Conservation (phyloP, 2,329 filamentous ascomycete species). For the Onygena corvina region DNA sequence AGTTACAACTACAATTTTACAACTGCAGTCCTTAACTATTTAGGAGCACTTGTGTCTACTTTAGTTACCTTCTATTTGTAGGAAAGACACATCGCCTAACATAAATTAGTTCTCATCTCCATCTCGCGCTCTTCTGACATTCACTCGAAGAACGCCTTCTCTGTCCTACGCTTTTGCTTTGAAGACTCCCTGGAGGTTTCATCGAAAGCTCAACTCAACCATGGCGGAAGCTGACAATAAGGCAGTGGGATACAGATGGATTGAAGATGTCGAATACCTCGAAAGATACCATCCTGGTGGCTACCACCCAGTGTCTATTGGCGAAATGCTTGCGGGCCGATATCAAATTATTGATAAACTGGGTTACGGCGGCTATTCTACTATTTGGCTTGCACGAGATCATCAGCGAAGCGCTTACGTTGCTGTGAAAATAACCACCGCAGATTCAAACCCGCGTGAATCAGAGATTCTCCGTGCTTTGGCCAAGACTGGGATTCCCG, state of each 20-base stretch:
- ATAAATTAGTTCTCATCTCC: too few species aligned
- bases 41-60: too few species aligned
- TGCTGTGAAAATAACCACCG: conserved; percentile 23
- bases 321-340: conserved; percentile 22
- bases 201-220: too few species aligned
- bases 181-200: too few species aligned
- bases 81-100: too few species aligned
- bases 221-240: too few species aligned
- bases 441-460: conserved; percentile 16
- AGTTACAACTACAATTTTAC: too few species aligned
- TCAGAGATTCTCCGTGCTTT: conserved; percentile 18
- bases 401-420: conserved; percentile 19
- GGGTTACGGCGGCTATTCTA: conserved; percentile 33
- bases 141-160: too few species aligned
- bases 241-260: conserved; percentile 17
- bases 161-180: too few species aligned
- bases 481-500: conserved; percentile 6
- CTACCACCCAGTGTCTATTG: conserved; percentile 28
- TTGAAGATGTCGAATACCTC: conserved; percentile 23
- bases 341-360: conserved; percentile 35
- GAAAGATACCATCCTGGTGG: conserved; percentile 24
- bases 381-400: conserved; percentile 33
- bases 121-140: too few species aligned
- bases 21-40: too few species aligned
- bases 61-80: too few species aligned